phyloP scores from a whole-genome alignment of 1,284 basidiomycete species.

The Puccinia polysora region DNA sequence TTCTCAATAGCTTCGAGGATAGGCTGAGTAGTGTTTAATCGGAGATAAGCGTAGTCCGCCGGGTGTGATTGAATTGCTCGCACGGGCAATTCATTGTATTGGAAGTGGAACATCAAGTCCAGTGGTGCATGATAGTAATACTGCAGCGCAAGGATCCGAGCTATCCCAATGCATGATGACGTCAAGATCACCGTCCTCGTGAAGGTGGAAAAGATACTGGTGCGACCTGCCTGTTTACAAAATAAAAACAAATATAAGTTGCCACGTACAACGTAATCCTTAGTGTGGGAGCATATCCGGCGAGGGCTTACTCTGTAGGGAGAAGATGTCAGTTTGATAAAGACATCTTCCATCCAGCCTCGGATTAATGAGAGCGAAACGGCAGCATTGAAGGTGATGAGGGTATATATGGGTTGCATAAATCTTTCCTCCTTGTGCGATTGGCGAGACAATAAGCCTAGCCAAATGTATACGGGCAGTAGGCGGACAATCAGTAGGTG shows the following conservation, averaged over 20 bases:
- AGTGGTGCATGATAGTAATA: conserved; percentile 88
- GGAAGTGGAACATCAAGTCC: conserved; percentile 67
- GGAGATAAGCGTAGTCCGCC: conserved; percentile 57
- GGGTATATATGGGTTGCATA: conserved; percentile 88
- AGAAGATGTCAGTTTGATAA: conserved; percentile 69
- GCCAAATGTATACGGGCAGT: conserved; percentile 83
- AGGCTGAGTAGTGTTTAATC: conserved; percentile 65
- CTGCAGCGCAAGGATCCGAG: conserved; percentile 73
- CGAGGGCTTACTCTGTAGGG: conserved; percentile 66
- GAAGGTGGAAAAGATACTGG: conserved; percentile 68
- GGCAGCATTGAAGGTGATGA: conserved; percentile 90
- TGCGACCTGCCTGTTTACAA: conserved; percentile 64
- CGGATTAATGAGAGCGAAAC: conserved; percentile 73
- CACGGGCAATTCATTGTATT: conserved; percentile 72
- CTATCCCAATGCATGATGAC: conserved; percentile 66
- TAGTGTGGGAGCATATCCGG: neutral
- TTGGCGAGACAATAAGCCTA: conserved; percentile 71
- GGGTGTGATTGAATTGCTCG: conserved; percentile 55
- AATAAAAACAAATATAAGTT: neutral
- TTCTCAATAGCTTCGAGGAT: conserved; percentile 65
- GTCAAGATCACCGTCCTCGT: conserved; percentile 67
- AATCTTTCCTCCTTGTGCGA: conserved; percentile 97
- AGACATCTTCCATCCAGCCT: conserved; percentile 77
- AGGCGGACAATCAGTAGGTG: conserved; percentile 67
- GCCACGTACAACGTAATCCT: neutral